Base-by-base conservation (phyloP, 176 grass and related monocot species). In the Themeda triandra region DNA sequence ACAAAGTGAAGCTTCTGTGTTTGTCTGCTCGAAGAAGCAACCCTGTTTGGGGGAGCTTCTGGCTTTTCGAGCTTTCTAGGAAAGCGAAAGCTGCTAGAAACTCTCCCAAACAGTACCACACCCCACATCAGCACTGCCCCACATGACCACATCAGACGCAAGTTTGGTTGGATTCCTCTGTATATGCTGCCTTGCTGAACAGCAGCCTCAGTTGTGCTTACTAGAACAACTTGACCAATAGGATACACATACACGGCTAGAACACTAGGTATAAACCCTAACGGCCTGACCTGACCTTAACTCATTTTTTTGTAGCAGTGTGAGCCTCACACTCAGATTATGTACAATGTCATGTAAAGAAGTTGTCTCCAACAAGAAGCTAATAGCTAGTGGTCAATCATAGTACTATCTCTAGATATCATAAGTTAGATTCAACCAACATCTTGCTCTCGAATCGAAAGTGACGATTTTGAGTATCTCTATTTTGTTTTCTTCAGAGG, bases 401-500 rank as follows among this genome's bases (percentile, higher is more conserved):
- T 8, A 13, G 5, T 45, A 28, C 35, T 41, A 12, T 63, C 1
- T 42, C 8, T 42, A 2, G 40, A 21, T 11, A 19, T 19, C 8
- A 30, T 60, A 27, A 39, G 21, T 10, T 60, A 59, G 76, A 19
- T 65, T 65, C n/a, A 48, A 48, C 27, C 17, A 79, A 44, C 21
- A 14, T 80, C 3, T 66, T 29, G 11, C 41, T 67, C 39, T 67
- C 1, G 7, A n/a, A n/a, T n/a, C n/a, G n/a, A n/a, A n/a, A 68
- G 13, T 3, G 11, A 37, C 12, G 11, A 10, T 42, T 62, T 39
- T 64, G 18, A 53, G 27, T 76, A 59, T 28, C 0, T 40, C 28
- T 71, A 77, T 8, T 46, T 78, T 75, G 69, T 58, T 13, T 56
- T 75, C 48, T 79, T 36, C 89, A 98, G 91, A 98, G 87, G 69